Conservation (phyloP, 2,329 filamentous ascomycete genomes). For the Colletotrichum tropicicola region DNA sequence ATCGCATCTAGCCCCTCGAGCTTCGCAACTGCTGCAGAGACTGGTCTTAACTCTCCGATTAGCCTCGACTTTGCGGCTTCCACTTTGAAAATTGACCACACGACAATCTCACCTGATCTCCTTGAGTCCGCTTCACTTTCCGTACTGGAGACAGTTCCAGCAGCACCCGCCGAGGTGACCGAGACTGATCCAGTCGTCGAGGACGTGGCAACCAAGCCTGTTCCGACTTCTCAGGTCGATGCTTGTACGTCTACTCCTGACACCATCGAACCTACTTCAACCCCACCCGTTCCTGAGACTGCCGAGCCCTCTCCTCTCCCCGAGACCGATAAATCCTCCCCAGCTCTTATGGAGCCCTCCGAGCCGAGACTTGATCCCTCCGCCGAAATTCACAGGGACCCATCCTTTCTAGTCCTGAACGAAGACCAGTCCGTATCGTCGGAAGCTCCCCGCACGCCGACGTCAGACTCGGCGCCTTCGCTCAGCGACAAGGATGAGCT, state of each 20-base stretch:
- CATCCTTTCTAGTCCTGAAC: slow-evolving; percentile 9
- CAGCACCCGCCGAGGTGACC: background rate
- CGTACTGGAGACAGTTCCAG: background rate
- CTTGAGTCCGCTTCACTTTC: background rate
- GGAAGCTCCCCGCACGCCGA: slow-evolving; percentile 12
- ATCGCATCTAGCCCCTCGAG: slow-evolving; percentile 21
- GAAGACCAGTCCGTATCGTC: slow-evolving; percentile 2
- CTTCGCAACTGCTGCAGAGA: slow-evolving; percentile 22
- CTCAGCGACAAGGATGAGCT: slow-evolving; percentile 21
- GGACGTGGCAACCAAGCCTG: background rate
- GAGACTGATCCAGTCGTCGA: background rate
- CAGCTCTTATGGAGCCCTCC: background rate
- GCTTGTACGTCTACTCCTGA: slow-evolving; percentile 25
- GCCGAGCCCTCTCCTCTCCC: background rate
- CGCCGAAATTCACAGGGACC: background rate
- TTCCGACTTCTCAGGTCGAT: slow-evolving; percentile 5
- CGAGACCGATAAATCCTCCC: background rate
- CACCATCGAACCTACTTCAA: background rate
- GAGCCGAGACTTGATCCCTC: slow-evolving; percentile 8
- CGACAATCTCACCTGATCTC: background rate
- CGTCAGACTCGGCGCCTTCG: slow-evolving; percentile 7
- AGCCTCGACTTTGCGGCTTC: slow-evolving; percentile 7
- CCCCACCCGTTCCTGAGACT: background rate
- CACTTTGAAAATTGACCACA: background rate
- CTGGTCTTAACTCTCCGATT: slow-evolving; percentile 15